Conservation (phyloP, 176 grass and related monocot species). For the Carex littledalei region DNA sequence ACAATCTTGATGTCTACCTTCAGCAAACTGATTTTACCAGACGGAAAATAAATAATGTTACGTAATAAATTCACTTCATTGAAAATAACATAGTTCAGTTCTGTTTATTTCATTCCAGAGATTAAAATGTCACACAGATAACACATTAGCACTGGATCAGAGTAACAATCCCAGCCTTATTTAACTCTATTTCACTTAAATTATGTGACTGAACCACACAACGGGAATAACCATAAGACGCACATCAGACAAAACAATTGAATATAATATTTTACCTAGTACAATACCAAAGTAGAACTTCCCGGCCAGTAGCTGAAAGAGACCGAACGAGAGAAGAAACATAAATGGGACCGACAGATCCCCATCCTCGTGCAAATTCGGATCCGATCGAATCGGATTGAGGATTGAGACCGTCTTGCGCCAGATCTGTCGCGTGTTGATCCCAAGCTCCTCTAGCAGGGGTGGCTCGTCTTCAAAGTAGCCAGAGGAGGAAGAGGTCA, state of each 20-base stretch:
- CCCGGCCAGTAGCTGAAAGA: slow-evolving; percentile 91
- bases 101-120: not conserved
- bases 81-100: not conserved
- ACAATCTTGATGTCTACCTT: not conserved
- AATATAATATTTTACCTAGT: slow-evolving; percentile 17
- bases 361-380: slow-evolving; percentile 66
- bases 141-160: not conserved
- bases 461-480: slow-evolving; percentile 91
- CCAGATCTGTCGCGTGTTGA: slow-evolving; percentile 99
- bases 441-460: slow-evolving; percentile 90
- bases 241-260: not conserved
- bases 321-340: slow-evolving; percentile 79
- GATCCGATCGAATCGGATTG: slow-evolving; percentile 61
- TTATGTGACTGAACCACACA: not conserved
- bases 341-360: slow-evolving; percentile 92
- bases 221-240: not conserved
- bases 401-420: slow-evolving; percentile 84
- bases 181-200: not conserved
- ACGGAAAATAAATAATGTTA: not conserved
- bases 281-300: slow-evolving; percentile 96
- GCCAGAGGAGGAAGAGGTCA: slow-evolving; percentile 1
- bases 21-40: not conserved
- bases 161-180: not conserved
- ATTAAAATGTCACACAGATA: not conserved
- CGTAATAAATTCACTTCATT: not conserved